Base-by-base conservation (phyloP, 2,329 filamentous ascomycete genomes). In the Xylariaceae sp. region DNA sequence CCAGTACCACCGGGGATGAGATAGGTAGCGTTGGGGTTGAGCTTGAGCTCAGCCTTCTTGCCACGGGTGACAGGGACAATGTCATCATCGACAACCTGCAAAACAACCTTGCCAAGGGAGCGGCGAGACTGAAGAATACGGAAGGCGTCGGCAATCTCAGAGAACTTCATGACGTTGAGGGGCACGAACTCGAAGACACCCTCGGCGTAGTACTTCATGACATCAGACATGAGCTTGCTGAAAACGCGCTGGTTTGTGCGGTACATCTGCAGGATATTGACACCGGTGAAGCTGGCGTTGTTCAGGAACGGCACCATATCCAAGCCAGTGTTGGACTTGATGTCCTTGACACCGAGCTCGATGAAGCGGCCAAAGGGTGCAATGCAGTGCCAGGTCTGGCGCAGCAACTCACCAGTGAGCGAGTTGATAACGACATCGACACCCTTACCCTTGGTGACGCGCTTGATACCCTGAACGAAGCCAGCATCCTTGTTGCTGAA, bases 1-100 rank as follows among this genome's bases (percentile, higher is more conserved):
- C 71, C 72, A 7, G 70, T 65, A 37, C 71, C 73, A 56, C 73
- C 73, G 0, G 68, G 67, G 35, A 75, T 63, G 45, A 74, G 62
- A 42, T 73, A 74, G 13, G 72, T 69, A 23, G 66, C 69, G 50
- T 69, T 62, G 15, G 67, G 62, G 15, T 51, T 63, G 37, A 71
- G 62, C 42, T 64, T 66, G 44, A 69, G 54, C 57, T 70, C 62
- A 18, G 61, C 59, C 60, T 65, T 66, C 64, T 66, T 69, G 55
- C 67, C 61, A 51, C 57, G 62, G 18, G 68, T 69, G 18, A 64
- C 62, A 13, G 62, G 64, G 11, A 68, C 66, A 15, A 65, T 63
- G 50, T 70, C 68, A 10, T 67, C 53, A 18, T 70, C 67, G 30
- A 62, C 60, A 13, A 64, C 68, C 44, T 64, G 64, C 15, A 69